phyloP scores from a whole-genome alignment of 805 yeast species.

The Pichia rugopelliculosa region DNA sequence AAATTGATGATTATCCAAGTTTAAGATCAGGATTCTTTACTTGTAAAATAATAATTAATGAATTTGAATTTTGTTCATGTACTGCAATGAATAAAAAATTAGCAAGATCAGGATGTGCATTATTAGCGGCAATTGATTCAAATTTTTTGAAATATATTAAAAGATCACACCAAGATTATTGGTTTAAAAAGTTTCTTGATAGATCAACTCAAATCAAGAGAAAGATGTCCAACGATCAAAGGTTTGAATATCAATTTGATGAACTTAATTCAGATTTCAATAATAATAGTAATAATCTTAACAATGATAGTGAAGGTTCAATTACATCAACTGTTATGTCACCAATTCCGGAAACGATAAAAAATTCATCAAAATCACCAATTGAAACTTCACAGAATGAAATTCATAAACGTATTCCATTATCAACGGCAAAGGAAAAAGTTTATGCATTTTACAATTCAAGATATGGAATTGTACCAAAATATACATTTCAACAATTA shows the following conservation, averaged over 20 bases:
- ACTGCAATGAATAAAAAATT: constrained; percentile 10
- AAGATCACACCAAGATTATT: constrained; percentile 2
- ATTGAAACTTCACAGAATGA: not conserved
- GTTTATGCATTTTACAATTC: constrained; percentile 10
- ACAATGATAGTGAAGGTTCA: not conserved
- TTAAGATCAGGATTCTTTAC: constrained; percentile 1
- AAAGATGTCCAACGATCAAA: not conserved
- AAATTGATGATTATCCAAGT: not conserved
- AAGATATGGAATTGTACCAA: constrained; percentile 3
- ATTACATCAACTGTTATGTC: not conserved
- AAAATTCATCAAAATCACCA: not conserved
- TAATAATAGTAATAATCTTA: not conserved
- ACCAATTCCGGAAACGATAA: not conserved
- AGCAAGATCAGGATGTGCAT: constrained; percentile 10
- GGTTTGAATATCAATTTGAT: not conserved
- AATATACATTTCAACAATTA: constrained; percentile 3
- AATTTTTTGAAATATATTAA: constrained; percentile 1
- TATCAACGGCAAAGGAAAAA: constrained; percentile 7
- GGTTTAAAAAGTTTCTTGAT: constrained; percentile 4
- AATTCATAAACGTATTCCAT: not conserved
- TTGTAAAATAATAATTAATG: constrained; percentile 3
- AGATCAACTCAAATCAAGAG: not conserved
- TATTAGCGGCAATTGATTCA: constrained; percentile 3
- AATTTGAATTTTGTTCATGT: not conserved
- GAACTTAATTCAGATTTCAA: not conserved